Evolutionary conservation across 805 yeast species (phyloP), one percentile per base, ranked within the genome.

Genomic region (Candida vartiovaarae): DNA sequence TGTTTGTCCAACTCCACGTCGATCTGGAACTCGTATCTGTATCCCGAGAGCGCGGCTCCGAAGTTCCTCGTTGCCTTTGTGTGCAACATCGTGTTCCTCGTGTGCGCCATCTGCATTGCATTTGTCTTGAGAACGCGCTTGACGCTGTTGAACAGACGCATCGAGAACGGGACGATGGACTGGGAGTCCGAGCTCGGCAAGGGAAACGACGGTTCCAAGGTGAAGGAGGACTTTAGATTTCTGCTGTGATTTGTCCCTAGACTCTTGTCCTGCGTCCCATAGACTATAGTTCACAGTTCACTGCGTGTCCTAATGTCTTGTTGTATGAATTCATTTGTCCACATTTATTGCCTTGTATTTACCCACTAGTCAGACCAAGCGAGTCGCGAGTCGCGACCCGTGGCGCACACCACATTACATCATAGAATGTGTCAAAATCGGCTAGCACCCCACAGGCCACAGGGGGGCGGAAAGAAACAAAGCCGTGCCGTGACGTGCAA

Each of bases 1-100:
- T 72, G 78, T 56, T 55, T 75, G 39, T 71, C 78, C 25, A 76
- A 77, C 55, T 70, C 78, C 5, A 73, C 81, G 1, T 74, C 79
- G 4, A 75, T 75, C 41, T 75, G 79, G 74, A 76, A 74, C 45
- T 62, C 80, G 1, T 76, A 72, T 53, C 60, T 76, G 37, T 75
- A 75, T 49, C 77, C 78, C 11, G 37, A 62, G 3, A 47, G 64
- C 9, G 64, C 61, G 31, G 69, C 68, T 15, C 82, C 81, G 34
- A 62, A 72, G 35, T 76, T 73, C 50, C 50, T 68, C 39, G 61
- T 62, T 32, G 80, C 78, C 6, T 72, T 72, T 50, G 55, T 63
- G 8, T 71, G 76, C 50, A 74, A 74, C 58, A 66, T 73, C 62
- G 79, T 60, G 2, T 75, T 74, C 51, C 57, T 73, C 34, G 61